Base-by-base conservation (phyloP, 2,329 filamentous ascomycete species). In the Teratosphaeria pseudoeucalypti region DNA sequence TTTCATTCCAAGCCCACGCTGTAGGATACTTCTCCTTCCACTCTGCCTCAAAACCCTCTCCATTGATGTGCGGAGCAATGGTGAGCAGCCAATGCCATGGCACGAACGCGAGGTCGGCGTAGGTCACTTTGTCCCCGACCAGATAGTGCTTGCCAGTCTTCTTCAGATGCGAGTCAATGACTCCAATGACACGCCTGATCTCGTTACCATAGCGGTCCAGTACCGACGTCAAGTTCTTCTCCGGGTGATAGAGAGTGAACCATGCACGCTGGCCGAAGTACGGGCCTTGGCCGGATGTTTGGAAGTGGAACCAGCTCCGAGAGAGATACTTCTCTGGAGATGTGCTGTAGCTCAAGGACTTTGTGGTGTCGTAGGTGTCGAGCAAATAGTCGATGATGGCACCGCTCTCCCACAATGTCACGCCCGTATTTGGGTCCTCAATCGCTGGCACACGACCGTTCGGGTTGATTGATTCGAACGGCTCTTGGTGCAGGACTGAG, bases 151-250 rank as follows among this genome's bases (percentile, higher is more conserved):
- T 70, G 6, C 66, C 67, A 3, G 62, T 62, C 59, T 68, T 67
- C 58, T 69, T 63, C 14, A 79, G 66, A 34, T 71, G 69, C 3
- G 62, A 60, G 43, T 81, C 74, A 12, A 82, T 67, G 5, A 81
- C 78, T 16, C 71, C 71, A 6, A 73, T 68, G 16, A 81, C 72
- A 37, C 79, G 77, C n/a, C 71, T 67, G 57, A 77, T 69, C 65
- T 81, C 78, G 26, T 74, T 73, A 16, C 65, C 58, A 63, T 80
- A 81, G 32, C 78, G 75, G 7, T 78, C 73, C n/a, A 75, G 65
- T 4, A 76, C 78, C 11, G 72, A 75, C 0, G 66, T 70, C 29
- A 79, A 23, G 47, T 60, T 37, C 61, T 75, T 75, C 59, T 81
- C 77, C 0, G 67, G 68, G 66, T 79, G 74, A 59, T 73, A 76